Evolutionary conservation across 306 rosid species (phyloP).

Genomic region (Fagus sylvatica): DNA sequence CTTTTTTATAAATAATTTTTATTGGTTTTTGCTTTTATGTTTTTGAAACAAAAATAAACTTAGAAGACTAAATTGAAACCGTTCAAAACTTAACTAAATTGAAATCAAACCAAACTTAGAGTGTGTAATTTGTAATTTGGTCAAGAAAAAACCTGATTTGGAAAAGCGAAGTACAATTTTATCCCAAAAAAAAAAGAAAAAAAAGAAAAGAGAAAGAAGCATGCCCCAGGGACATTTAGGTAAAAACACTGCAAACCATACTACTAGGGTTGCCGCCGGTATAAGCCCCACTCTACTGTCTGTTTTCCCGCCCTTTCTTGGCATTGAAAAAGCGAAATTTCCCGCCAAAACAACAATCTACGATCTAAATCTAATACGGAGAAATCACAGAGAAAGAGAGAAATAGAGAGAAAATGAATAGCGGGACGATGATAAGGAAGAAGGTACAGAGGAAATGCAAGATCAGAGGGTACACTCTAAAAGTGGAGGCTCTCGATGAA

Average conservation of each 20-base stretch:
- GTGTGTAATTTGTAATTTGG: too few species aligned
- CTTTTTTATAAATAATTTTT: too few species aligned
- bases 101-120: too few species aligned
- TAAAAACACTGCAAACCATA: too few species aligned
- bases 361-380: background rate
- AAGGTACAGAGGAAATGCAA: slow-evolving; percentile 74
- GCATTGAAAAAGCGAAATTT: slow-evolving; percentile 11
- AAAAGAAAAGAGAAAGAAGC: background rate
- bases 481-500: slow-evolving; percentile 69
- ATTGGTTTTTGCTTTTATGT: too few species aligned
- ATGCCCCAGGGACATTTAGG: background rate
- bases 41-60: too few species aligned
- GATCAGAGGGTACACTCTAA: slow-evolving; percentile 74
- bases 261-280: too few species aligned
- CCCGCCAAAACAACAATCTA: slow-evolving; percentile 37
- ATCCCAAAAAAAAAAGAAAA: background rate
- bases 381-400: slow-evolving; percentile 2
- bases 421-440: slow-evolving; percentile 45
- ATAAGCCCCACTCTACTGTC: too few species aligned
- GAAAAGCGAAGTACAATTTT: background rate
- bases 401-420: slow-evolving; percentile 42
- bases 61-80: too few species aligned
- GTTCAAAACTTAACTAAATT: too few species aligned
- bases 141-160: too few species aligned
- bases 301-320: slow-evolving; percentile 39